These are phyloP conservation scores for Spergularia marina DNA, from an alignment of 148 eudicot species.

Conservation along the genomic window DNA sequence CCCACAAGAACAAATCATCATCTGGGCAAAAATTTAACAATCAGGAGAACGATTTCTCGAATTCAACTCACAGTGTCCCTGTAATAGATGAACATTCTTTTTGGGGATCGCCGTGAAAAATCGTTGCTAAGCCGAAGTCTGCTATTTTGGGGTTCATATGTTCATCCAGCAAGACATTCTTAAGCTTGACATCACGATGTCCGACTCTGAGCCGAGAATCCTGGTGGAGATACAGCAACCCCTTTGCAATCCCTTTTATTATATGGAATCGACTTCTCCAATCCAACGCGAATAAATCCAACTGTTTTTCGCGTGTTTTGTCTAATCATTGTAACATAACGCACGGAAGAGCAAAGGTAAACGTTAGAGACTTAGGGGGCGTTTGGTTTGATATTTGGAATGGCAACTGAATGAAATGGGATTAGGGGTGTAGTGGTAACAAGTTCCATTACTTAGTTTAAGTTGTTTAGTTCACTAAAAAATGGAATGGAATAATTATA, in stretches of 20 bases:
- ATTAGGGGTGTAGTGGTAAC: no score
- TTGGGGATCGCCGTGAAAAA: slow-evolving; percentile 10
- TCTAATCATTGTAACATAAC: not conserved
- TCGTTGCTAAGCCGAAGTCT: slow-evolving; percentile 31
- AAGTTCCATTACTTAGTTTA: no score
- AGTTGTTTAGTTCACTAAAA: no score
- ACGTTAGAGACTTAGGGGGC: no score
- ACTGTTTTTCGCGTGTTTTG: not conserved
- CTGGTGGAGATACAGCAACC: slow-evolving; percentile 30
- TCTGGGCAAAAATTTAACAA: no score
- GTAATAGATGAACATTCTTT: slow-evolving; percentile 2
- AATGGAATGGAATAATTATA: no score
- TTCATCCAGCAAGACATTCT: slow-evolving; percentile 23
- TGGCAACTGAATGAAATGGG: no score
- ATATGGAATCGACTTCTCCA: slow-evolving; percentile 28
- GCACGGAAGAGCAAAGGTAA: no score
- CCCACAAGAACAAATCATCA: no score
- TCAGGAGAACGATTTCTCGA: no score
- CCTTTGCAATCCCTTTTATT: slow-evolving; percentile 27
- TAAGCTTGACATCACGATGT: slow-evolving; percentile 25
- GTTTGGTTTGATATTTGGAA: no score
- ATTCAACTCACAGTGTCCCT: slow-evolving; percentile 26
- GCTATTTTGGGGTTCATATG: slow-evolving; percentile 31
- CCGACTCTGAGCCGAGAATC: slow-evolving; percentile 27
- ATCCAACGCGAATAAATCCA: slow-evolving; percentile 1